Evolutionary conservation across 768 basidiomycete species (phyloP), one percentile per base, ranked within the genome.

Genomic region (Dentipellis sp.): DNA sequence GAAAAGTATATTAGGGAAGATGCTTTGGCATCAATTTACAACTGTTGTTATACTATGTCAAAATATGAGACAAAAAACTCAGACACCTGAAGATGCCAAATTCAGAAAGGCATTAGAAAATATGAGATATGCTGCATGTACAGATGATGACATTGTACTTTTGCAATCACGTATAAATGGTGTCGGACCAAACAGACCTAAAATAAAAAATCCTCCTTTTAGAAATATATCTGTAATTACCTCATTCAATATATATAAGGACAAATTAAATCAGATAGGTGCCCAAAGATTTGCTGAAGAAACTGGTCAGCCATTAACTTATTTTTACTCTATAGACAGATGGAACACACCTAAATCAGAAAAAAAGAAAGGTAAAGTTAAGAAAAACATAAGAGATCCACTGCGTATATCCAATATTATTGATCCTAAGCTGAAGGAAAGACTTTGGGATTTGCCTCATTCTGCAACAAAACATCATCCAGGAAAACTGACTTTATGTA

Each of bases 121-220:
- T 59, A 70, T 72, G 68, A 49, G 69, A 17, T 76, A 74, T 56
- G 67, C 65, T n/a, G 60, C 68, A 0, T 78, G 75, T 59, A 75
- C 72, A 1, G 5, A 16, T 1, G 68, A 62, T 19, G 75, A 78
- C 57, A 56, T 77, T 9, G 37, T n/a, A 1, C 73, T 75, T 56
- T 56, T 77, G 3, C 29, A 58, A 7, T 64, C 64, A 6, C 14
- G 64, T 10, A 55, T 72, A 2, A 56, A 66, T 4, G 60, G 67
- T 11, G 34, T 14, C 22, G 14, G 49, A 22, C 49, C 48, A 22
- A 52, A 52, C 6, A 11, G 39, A 37, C 53, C 60, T 11, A 59
- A 49, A 9, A 38, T 70, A 4, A 49, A 22, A 50, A 38, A 65
- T 38, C 22, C 36, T 0, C 19, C 57, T 1, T 77, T 73, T 53